Evolutionary conservation across 2,329 filamentous ascomycete genomes (phyloP).

Genomic region (Claviceps sp.): DNA sequence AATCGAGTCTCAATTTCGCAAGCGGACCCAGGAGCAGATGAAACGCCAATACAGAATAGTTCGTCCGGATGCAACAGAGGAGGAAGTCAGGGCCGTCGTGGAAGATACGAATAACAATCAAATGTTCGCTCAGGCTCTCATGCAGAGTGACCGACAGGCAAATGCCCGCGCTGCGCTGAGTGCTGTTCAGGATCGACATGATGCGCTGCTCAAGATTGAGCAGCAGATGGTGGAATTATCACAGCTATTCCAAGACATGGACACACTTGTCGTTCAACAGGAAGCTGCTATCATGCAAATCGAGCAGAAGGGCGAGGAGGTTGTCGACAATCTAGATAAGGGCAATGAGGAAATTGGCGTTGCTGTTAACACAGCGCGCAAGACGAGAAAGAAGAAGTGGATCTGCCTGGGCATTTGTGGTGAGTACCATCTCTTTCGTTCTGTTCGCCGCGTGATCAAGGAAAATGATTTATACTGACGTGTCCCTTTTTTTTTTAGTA

Average conservation of each 20-base stretch:
- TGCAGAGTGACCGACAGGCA: conserved; percentile 67
- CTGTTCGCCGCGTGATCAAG: background rate
- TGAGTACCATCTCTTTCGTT: conserved; percentile 20
- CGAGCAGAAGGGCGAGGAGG: conserved; percentile 76
- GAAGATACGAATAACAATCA: conserved; percentile 67
- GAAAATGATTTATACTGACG: background rate
- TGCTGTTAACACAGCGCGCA: conserved; percentile 71
- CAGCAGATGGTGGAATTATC: conserved; percentile 76
- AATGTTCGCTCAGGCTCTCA: conserved; percentile 77
- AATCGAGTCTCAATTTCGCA: conserved; percentile 67
- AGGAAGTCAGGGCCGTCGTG: conserved; percentile 61
- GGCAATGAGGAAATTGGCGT: conserved; percentile 71
- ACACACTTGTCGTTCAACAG: conserved; percentile 74
- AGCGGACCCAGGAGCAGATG: conserved; percentile 70
- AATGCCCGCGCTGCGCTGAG: conserved; percentile 68
- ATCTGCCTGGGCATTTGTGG: conserved; percentile 69
- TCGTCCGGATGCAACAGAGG: conserved; percentile 63
- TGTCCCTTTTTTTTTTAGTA: conserved; percentile 20
- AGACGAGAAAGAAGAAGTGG: conserved; percentile 90
- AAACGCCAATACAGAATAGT: conserved; percentile 86
- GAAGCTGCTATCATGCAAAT: conserved; percentile 69
- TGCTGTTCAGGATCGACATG: conserved; percentile 72
- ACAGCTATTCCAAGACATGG: conserved; percentile 81
- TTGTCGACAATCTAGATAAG: conserved; percentile 70
- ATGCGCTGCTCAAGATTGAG: conserved; percentile 85